Base-by-base conservation (phyloP, 257 asterid species). In the Henckelia pumila region DNA sequence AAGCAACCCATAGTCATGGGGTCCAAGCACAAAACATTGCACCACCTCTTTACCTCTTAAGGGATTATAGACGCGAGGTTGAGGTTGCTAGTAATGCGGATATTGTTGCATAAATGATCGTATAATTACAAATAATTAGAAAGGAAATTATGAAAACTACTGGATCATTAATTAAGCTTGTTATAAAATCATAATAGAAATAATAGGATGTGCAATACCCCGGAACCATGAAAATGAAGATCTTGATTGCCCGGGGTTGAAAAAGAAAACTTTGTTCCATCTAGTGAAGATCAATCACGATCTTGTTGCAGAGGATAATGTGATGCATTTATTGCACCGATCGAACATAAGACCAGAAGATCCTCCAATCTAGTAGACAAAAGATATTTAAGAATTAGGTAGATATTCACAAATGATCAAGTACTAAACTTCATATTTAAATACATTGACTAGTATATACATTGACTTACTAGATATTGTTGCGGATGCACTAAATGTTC, bases 401-500 rank as follows among this genome's bases (percentile, higher is more conserved):
- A 17, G 49, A 62, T 30, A 29, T 47, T 62, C 73, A 70, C 52
- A 47, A 70, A 66, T 67, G 21, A 63, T 58, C 76, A 66, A 53
- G 33, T 70, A n/a, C n/a, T n/a, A 68, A 52, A 71, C 20, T 32
- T 50, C 16, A 62, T 65, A 52, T 50, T 63, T 60, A 70, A 63
- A 56, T 26, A 70, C 11, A 26, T 59, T 24, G 72, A 84, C 95
- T 85, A n/a, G n/a, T n/a, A n/a, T n/a, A 56, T 26, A 70, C 11
- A 26, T 59, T 24, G 72, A 84, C 95, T 85, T 76, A 92, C 96
- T 19, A 92, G 75, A 66, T 85, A 78, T 69, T 88, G 90, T 75
- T 83, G 98, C 59, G 94, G 75, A 69, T 89, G 95, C 86, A 89
- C 81, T 82, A 83, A 79, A 72, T 87, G 96, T 62, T 92, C 96